phyloP scores from a whole-genome alignment of 768 basidiomycete genomes.

The Suillus clintonianus region DNA sequence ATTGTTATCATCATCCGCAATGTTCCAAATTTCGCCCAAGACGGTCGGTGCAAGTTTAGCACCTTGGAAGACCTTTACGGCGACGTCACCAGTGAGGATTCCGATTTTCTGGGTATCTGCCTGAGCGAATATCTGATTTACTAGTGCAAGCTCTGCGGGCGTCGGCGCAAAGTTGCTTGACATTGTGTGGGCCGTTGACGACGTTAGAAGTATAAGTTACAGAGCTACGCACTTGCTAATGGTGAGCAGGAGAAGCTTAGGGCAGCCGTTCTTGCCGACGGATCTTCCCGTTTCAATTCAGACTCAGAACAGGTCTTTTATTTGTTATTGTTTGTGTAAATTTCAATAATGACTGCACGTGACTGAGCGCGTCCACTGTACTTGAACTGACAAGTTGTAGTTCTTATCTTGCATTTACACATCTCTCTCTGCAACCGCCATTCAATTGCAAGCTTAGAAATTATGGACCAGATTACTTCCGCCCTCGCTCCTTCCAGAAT shows the following conservation, averaged over 20 bases:
- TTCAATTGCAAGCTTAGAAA: slow-evolving; percentile 16
- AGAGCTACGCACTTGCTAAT: slow-evolving; percentile 19
- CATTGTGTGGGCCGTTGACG: slow-evolving; percentile 31
- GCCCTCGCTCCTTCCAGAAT: slow-evolving; percentile 62
- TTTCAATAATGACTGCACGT: slow-evolving; percentile 22
- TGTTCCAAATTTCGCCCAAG: slow-evolving; percentile 91
- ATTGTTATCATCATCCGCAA: slow-evolving; percentile 92
- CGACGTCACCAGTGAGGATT: slow-evolving; percentile 87
- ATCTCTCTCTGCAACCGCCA: slow-evolving; percentile 4
- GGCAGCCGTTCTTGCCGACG: slow-evolving; percentile 7
- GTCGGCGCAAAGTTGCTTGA: slow-evolving; percentile 47
- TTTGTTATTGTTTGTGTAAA: slow-evolving; percentile 2
- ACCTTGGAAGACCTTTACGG: slow-evolving; percentile 82
- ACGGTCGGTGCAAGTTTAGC: slow-evolving; percentile 75
- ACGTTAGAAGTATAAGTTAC: slow-evolving; percentile 24
- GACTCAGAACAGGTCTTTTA: slow-evolving; percentile 5
- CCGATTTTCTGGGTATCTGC: slow-evolving; percentile 81
- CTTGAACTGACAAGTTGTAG: neutral
- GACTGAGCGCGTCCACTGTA: slow-evolving; percentile 29
- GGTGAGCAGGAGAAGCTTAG: neutral
- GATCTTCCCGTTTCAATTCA: neutral
- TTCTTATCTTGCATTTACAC: slow-evolving; percentile 12
- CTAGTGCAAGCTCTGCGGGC: slow-evolving; percentile 54
- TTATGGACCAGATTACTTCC: slow-evolving; percentile 72
- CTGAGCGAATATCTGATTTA: slow-evolving; percentile 70